Evolutionary conservation across 192 early-diverging fungal species (phyloP).

Genomic region (Rhizophagus clarus): DNA sequence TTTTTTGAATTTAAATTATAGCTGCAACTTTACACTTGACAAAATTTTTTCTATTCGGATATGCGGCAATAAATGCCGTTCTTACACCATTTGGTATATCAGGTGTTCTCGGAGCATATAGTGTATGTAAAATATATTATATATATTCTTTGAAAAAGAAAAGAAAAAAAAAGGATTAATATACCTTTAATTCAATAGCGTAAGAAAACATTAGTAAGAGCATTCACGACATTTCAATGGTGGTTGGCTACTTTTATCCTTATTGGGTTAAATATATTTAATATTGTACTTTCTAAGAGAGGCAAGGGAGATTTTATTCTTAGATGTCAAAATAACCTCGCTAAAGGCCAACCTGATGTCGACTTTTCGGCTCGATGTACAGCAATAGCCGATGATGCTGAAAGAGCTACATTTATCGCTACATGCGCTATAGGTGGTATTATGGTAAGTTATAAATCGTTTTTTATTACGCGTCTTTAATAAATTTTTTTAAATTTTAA

Average conservation of each 20-base stretch:
- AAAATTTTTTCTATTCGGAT: neutral
- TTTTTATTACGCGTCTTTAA: neutral
- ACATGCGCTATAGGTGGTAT: neutral
- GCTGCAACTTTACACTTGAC: neutral
- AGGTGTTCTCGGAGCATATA: neutral
- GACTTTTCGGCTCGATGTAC: neutral
- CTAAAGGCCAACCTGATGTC: neutral
- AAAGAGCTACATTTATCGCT: neutral
- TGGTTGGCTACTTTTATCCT: neutral
- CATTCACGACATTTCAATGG: neutral
- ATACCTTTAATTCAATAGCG: neutral
- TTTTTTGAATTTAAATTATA: neutral
- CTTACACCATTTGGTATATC: neutral
- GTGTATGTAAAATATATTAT: neutral
- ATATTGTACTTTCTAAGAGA: neutral
- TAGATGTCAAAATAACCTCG: neutral
- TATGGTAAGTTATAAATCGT: neutral
- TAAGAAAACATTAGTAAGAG: neutral
- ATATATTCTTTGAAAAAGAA: neutral
- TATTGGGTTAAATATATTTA: neutral
- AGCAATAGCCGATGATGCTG: neutral
- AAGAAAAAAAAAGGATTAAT: neutral
- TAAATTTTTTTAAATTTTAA: neutral
- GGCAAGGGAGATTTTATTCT: neutral
- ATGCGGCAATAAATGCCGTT: neutral